Percentiles rank a stretch among this genome's conserved stretches.
phyloP scores from a whole-genome alignment of 306 rosid species.

The Dryas alaskensis region DNA sequence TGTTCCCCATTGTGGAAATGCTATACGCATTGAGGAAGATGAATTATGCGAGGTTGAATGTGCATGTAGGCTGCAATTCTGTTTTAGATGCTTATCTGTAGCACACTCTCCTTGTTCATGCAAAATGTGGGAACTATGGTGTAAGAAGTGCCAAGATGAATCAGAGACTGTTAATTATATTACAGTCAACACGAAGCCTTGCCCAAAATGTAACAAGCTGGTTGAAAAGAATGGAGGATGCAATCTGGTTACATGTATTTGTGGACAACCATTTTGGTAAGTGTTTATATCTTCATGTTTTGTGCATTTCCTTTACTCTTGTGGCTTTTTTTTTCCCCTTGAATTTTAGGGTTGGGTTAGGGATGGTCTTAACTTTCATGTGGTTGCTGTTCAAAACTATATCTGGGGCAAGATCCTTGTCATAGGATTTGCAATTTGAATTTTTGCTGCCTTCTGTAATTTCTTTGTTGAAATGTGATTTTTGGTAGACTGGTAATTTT shows the following conservation, averaged over 20 bases:
- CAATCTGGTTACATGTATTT: conserved; percentile 36
- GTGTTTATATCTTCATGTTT: conserved; percentile 10
- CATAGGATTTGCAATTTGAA: not conserved
- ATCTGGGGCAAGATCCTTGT: not conserved
- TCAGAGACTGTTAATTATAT: conserved; percentile 38
- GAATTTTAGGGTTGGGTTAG: not conserved
- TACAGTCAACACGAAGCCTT: conserved; percentile 34
- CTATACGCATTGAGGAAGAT: conserved; percentile 29
- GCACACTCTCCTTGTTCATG: conserved; percentile 47
- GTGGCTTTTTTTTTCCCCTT: not conserved
- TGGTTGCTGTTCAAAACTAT: not conserved
- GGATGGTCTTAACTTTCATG: conserved; percentile 2
- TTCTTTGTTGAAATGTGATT: not conserved
- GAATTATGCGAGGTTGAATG: conserved; percentile 41
- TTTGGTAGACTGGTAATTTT: not conserved
- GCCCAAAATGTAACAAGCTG: conserved; percentile 38
- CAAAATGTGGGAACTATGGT: conserved; percentile 37
- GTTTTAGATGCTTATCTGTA: conserved; percentile 36
- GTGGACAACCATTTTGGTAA: conserved; percentile 44
- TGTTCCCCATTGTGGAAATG: conserved; percentile 46
- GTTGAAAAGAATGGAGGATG: conserved; percentile 47
- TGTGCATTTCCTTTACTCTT: not conserved
- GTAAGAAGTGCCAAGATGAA: conserved; percentile 35
- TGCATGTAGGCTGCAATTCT: conserved; percentile 37
- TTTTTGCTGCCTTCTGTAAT: not conserved